Evolutionary conservation across 2,329 filamentous ascomycete genomes (phyloP).

Genomic region (Fusarium bactridioides): DNA sequence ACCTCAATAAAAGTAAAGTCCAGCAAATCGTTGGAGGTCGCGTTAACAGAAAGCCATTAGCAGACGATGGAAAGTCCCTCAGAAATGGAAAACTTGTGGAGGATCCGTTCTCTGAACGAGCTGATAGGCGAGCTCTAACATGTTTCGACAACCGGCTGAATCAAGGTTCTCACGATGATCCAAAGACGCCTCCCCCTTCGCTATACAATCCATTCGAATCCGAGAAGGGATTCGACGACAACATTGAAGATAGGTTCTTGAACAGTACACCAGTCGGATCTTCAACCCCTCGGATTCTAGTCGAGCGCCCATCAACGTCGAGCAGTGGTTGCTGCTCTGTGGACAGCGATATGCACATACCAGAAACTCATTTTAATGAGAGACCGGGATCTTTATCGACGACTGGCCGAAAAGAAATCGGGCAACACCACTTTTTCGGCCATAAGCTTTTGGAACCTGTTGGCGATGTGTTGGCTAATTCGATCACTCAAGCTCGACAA

Average conservation of each 20-base stretch:
- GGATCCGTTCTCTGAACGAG: slow-evolving; percentile 43
- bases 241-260: slow-evolving; percentile 51
- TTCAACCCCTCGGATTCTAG: slow-evolving; percentile 49
- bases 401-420: neutral
- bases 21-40: slow-evolving; percentile 45
- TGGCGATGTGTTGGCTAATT: slow-evolving; percentile 3
- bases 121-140: slow-evolving; percentile 29
- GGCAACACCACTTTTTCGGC: neutral
- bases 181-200: neutral
- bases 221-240: slow-evolving; percentile 49
- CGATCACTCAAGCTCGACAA: slow-evolving; percentile 8
- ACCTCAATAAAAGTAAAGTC: slow-evolving; percentile 48
- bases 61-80: slow-evolving; percentile 42
- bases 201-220: slow-evolving; percentile 45
- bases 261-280: slow-evolving; percentile 46
- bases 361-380: neutral
- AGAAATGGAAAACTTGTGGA: slow-evolving; percentile 40
- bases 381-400: neutral
- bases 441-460: neutral
- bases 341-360: neutral
- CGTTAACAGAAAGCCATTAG: slow-evolving; percentile 42
- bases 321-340: slow-evolving; percentile 24
- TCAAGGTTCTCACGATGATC: neutral
- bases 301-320: slow-evolving; percentile 26
- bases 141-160: slow-evolving; percentile 38